Base-by-base conservation (phyloP, 495 filamentous ascomycete species). In the Neurospora sp. region DNA sequence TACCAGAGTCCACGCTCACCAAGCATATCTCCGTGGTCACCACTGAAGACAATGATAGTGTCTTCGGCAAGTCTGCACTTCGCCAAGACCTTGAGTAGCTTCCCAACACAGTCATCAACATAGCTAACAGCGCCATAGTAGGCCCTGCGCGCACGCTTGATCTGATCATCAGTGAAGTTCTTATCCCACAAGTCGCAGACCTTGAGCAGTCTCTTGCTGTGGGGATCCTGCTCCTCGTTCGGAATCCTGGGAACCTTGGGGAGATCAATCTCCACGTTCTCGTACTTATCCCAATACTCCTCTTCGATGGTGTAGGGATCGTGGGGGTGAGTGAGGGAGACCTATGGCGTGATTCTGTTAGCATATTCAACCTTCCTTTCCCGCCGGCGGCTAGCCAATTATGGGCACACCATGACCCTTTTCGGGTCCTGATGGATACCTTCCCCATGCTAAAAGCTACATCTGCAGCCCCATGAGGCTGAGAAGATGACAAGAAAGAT, bases 11-110 rank as follows among this genome's bases (percentile, higher is more conserved):
- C 91, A 35, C 93, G 87, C 82, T 97, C 93, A 42, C 93, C 93
- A 9, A 97, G 88, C 93, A 96, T 96, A 79, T 97, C 93, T 70
- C 93, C 93, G 79, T 97, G 93, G 76, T 97, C 93, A 69, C 93
- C 92, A 69, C 89, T 92, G 81, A 97, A 97, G 68, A 96, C 85
- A 68, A 97, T 84, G 71, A 97, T 93, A 6, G 93, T 96, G 79
- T 96, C 87, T 20, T 94, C 88, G 70, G 89, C 89, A 61, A 97
- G 84, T 1, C 88, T 87, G 81, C 92, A 94, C 70, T 91, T 83
- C 75, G 93, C 88, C 20, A 97, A 85, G 2, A 90, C 87, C 41
- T 87, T 82, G 9, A 96, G 83, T 44, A 97, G 86, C 80, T 91
- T 90, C 70, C 93, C 93, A 74, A 97, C 87, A 77, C 93, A 92